phyloP scores from a whole-genome alignment of 306 rosid species.

The Prunus campanulata region DNA sequence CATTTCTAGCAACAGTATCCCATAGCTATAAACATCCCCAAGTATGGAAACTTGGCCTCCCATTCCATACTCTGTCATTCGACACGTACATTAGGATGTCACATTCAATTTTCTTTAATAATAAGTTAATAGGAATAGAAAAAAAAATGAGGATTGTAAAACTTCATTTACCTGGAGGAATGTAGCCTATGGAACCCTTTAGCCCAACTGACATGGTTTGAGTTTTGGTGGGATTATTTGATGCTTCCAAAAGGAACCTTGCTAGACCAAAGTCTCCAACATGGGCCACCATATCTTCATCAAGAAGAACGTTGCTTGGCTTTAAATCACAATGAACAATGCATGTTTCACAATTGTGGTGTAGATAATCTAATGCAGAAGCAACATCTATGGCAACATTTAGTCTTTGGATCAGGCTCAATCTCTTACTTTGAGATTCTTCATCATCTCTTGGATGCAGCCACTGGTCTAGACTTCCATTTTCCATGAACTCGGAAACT shows the following conservation, averaged over 20 bases:
- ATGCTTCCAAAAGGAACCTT: constrained; percentile 16
- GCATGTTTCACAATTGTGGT: constrained; percentile 23
- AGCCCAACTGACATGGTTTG: constrained; percentile 13
- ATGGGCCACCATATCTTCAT: constrained; percentile 35
- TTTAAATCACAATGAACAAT: constrained; percentile 38
- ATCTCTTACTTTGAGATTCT: background rate
- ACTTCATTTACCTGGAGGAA: constrained; percentile 30
- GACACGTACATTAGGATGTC: background rate
- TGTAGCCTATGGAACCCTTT: constrained; percentile 36
- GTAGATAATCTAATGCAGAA: constrained; percentile 35
- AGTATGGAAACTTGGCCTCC: constrained; percentile 23
- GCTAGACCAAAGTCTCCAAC: constrained; percentile 41
- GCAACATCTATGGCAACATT: constrained; percentile 34
- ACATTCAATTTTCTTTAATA: background rate
- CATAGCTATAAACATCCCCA: constrained; percentile 34
- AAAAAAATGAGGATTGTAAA: background rate
- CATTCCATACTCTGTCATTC: constrained; percentile 22
- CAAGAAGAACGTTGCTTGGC: constrained; percentile 33
- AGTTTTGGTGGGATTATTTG: background rate
- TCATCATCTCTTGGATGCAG: constrained; percentile 15
- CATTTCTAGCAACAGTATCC: constrained; percentile 28
- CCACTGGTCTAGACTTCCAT: constrained; percentile 33
- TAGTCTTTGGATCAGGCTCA: constrained; percentile 27
- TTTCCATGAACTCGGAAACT: constrained; percentile 32
- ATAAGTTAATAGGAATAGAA: background rate